Evolutionary conservation across 495 filamentous ascomycete genomes (phyloP), one percentile per base, ranked within the genome.

Genomic region (Cryomyces minteri): DNA sequence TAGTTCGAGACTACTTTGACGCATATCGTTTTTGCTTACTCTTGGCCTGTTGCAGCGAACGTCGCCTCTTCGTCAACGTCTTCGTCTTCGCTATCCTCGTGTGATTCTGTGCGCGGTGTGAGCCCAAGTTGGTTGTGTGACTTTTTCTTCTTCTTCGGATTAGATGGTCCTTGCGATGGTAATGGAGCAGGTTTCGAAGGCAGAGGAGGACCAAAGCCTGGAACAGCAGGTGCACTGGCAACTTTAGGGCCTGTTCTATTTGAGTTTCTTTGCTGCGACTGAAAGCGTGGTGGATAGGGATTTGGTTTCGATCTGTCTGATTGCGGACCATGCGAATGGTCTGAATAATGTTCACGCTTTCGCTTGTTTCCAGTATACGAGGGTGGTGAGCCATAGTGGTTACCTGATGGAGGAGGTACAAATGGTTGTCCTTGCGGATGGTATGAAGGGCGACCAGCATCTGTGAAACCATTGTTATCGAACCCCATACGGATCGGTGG

Each of bases 121-220:
- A 94, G 59, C 14, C 86, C 86, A 6, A 94, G 73, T 31, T 80
- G 77, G 42, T 90, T 87, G 39, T 78, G 76, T 56, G 76, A 78
- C 40, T 79, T 66, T 67, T 82, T 82, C 67, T 82, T 83, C 58
- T 88, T 88, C 62, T 79, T 81, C 28, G 60, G 53, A 36, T n/a
- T n/a, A n/a, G n/a, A n/a, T n/a, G 61, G 58, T 48, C 69, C 70
- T n/a, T 58, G 55, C 9, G n/a, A 12, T 11, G 8, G 11, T n/a
- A n/a, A n/a, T n/a, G n/a, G n/a, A n/a, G n/a, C n/a, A n/a, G n/a
- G n/a, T n/a, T n/a, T n/a, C n/a, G 5, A 57, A 46, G 5, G 49
- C 48, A 36, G 52, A 2, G 77, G 67, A 4, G 71, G 68, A 44
- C 68, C 62, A 43, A 68, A 66, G 4, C 73, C 73, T 52, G 78